A percentile compares a stretch with the other conserved stretches of the same genome.
These are phyloP conservation scores for Gossypium bickii DNA, from an alignment of 345 rosid species.

Conservation along the genomic window DNA sequence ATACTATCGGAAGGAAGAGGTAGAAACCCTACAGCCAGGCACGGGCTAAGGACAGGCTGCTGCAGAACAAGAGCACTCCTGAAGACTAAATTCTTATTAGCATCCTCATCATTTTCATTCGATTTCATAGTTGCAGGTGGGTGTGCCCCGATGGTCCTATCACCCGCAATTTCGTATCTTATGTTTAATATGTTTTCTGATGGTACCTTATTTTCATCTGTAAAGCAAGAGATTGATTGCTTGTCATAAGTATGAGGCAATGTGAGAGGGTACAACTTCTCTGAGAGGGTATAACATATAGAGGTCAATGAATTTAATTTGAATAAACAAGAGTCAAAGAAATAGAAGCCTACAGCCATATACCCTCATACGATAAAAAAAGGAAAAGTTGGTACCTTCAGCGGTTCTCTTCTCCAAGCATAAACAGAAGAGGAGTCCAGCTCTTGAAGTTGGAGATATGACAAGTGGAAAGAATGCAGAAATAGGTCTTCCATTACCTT, in stretches of 20 bases:
- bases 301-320: neutral
- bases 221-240: conserved; percentile 15
- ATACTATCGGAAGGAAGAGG: conserved; percentile 74
- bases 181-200: conserved; percentile 73
- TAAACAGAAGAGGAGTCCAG: conserved; percentile 69
- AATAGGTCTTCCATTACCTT: conserved; percentile 74
- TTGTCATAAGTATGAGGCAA: neutral
- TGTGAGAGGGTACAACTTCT: too few species aligned
- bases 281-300: neutral
- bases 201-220: conserved; percentile 43
- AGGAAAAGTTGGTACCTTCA: conserved; percentile 38
- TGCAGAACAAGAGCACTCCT: conserved; percentile 68
- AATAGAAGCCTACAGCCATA: neutral
- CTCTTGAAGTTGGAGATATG: conserved; percentile 72
- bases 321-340: neutral
- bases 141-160: conserved; percentile 79
- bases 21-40: conserved; percentile 86
- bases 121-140: conserved; percentile 52
- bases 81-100: conserved; percentile 58
- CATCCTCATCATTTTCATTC: conserved; percentile 33
- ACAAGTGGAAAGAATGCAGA: conserved; percentile 73
- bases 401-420: conserved; percentile 45
- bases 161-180: conserved; percentile 67
- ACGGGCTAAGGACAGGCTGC: conserved; percentile 89
- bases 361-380: neutral